Conservation (phyloP, 257 asterid species). For the Linaria vulgaris region DNA sequence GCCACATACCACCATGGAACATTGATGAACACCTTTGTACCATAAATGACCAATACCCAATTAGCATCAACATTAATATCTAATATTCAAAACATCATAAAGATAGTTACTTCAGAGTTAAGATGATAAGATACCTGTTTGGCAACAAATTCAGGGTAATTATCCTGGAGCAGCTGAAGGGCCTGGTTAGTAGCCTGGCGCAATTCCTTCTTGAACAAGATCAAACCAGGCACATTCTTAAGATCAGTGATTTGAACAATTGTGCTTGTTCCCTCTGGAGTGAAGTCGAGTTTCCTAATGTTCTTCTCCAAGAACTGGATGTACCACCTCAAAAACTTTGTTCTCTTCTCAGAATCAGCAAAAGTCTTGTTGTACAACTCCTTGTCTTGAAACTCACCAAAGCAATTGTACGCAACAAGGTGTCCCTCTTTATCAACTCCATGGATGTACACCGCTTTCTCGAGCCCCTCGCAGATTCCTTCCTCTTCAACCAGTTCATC, state of each 20-base stretch:
- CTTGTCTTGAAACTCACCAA: constrained; percentile 77
- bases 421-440: constrained; percentile 69
- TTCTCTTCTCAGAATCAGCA: constrained; percentile 64
- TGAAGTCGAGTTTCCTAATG: constrained; percentile 65
- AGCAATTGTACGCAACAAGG: constrained; percentile 61
- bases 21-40: constrained; percentile 64
- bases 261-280: constrained; percentile 59
- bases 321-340: constrained; percentile 53
- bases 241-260: constrained; percentile 70
- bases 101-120: not conserved
- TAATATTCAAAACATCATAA: not conserved
- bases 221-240: constrained; percentile 63
- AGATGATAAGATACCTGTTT: constrained; percentile 51
- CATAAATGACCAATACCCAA: constrained; percentile 17
- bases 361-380: constrained; percentile 57
- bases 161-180: constrained; percentile 76
- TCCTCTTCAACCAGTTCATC: constrained; percentile 50
- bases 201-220: constrained; percentile 61
- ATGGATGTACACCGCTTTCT: constrained; percentile 53
- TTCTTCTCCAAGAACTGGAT: constrained; percentile 71
- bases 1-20: constrained; percentile 92
- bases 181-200: constrained; percentile 72
- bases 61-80: not conserved
- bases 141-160: constrained; percentile 77
- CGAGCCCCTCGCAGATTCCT: constrained; percentile 40